Evolutionary conservation across 257 asterid species (phyloP).

Genomic region (Petunia axillaris): DNA sequence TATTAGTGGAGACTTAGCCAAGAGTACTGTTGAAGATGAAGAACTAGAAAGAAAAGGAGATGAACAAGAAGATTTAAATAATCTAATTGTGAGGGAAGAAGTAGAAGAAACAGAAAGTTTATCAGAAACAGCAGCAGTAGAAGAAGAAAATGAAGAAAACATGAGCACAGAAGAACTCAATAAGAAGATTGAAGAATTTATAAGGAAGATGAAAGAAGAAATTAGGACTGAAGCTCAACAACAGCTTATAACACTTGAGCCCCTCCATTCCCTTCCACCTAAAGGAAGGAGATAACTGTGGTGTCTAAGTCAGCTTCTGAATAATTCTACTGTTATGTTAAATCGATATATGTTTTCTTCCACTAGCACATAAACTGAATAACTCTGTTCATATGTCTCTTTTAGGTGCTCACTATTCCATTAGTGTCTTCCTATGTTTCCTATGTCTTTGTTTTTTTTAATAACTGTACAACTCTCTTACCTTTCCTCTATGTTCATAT

Average conservation of each 20-base stretch:
- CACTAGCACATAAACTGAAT: no score
- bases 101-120: constrained; percentile 25
- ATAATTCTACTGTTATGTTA: no score
- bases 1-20: constrained; percentile 14
- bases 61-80: background rate
- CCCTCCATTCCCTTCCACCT: background rate
- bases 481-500: background rate
- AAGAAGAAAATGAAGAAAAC: constrained; percentile 28
- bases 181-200: constrained; percentile 44
- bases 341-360: no score
- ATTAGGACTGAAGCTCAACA: constrained; percentile 33
- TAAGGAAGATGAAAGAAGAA: constrained; percentile 48
- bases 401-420: background rate
- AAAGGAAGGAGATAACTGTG: no score
- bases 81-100: background rate
- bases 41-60: constrained; percentile 21
- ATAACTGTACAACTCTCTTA: background rate
- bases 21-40: background rate
- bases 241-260: background rate
- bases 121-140: background rate
- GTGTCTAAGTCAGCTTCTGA: no score
- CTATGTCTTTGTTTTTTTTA: background rate
- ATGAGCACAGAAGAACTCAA: constrained; percentile 41
- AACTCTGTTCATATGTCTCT: no score
- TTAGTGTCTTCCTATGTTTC: background rate